These are phyloP conservation scores for Aspergillus sp. DNA, from an alignment of 2,329 filamentous ascomycete species.

Conservation along the genomic window DNA sequence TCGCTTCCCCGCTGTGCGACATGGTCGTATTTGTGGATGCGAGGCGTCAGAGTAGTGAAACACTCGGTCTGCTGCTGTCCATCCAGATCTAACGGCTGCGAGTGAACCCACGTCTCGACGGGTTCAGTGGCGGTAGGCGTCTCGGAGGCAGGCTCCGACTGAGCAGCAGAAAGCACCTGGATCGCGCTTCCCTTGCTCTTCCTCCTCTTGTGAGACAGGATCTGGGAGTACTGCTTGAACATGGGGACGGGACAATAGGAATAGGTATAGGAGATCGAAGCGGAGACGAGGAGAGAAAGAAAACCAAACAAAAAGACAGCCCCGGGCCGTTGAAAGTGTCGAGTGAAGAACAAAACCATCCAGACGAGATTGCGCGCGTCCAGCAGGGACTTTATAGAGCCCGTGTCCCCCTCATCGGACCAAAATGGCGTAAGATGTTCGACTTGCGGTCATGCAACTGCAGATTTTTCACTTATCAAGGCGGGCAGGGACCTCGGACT, in stretches of 20 bases:
- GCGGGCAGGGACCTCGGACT: conserved; percentile 2
- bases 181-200: conserved; percentile 11
- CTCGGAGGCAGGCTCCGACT: conserved; percentile 9
- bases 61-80: conserved; percentile 6
- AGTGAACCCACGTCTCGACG: conserved; percentile 12
- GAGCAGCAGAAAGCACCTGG: conserved; percentile 8
- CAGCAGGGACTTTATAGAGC: conserved; percentile 1
- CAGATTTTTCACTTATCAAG: conserved; percentile 5
- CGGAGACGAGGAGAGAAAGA: background rate
- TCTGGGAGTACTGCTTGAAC: conserved; percentile 14
- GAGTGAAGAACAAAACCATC: background rate
- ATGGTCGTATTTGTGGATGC: conserved; percentile 15
- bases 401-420: background rate
- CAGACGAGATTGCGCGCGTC: background rate
- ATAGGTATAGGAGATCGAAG: no score
- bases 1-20: conserved; percentile 13
- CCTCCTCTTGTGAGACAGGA: conserved; percentile 14
- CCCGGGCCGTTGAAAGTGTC: background rate
- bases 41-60: conserved; percentile 9
- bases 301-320: background rate
- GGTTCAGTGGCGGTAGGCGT: conserved; percentile 4
- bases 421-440: background rate
- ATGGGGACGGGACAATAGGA: conserved; percentile 3
- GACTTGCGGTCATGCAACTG: conserved; percentile 1
- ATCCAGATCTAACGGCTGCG: conserved; percentile 5